These are phyloP conservation scores for Dothideomycetes sp. DNA, from an alignment of 2,329 filamentous ascomycete species.

Conservation along the genomic window DNA sequence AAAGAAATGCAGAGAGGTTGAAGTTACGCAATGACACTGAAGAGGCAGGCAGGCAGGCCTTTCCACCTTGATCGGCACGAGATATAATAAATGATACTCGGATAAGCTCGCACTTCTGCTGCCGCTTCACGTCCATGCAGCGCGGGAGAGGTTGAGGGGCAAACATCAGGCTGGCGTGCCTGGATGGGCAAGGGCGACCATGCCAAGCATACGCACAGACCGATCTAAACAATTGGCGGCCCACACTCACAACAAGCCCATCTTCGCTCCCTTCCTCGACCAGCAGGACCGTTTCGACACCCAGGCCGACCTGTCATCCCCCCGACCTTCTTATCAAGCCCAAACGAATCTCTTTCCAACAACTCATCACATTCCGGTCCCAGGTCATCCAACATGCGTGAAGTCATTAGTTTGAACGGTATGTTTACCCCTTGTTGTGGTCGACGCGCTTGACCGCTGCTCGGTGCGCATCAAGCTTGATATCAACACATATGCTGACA, in stretches of 20 bases:
- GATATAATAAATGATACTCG: no score
- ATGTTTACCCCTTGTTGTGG: slow-evolving; percentile 25
- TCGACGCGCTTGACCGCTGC: slow-evolving; percentile 31
- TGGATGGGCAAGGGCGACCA: background rate
- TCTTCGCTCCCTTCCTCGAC: slow-evolving; percentile 10
- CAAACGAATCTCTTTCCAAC: slow-evolving; percentile 1
- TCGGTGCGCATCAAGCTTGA: slow-evolving; percentile 6
- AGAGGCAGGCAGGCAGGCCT: no score
- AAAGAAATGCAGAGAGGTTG: no score
- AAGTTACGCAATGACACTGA: no score
- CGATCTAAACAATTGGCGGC: slow-evolving; percentile 3
- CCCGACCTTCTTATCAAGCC: background rate
- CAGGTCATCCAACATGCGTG: slow-evolving; percentile 66
- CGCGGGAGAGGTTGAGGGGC: no score
- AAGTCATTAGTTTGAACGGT: slow-evolving; percentile 99
- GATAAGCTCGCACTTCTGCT: no score
- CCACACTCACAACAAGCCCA: slow-evolving; percentile 11
- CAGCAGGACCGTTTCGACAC: slow-evolving; percentile 10
- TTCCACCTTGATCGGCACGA: no score
- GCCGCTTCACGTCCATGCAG: no score
- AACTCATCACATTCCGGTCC: slow-evolving; percentile 6
- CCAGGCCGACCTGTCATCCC: slow-evolving; percentile 7
- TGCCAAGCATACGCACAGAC: background rate
- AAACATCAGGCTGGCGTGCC: no score
- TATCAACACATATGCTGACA: slow-evolving; percentile 36